These are phyloP conservation scores for Thecaphora frezii DNA, from an alignment of 1,284 basidiomycete genomes.

Conservation along the genomic window DNA sequence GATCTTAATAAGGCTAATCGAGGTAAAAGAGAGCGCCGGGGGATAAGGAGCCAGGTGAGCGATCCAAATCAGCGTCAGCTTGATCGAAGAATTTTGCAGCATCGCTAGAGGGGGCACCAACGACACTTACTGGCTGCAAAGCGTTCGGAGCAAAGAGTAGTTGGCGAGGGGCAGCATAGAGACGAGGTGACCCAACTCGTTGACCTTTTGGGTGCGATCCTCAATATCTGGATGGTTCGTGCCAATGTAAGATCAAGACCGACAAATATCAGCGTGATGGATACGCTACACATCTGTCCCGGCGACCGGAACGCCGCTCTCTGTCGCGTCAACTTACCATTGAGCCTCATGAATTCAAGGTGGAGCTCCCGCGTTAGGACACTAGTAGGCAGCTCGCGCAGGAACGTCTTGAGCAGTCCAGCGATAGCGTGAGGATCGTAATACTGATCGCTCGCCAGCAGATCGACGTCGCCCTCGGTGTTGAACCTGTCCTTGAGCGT, in stretches of 20 bases:
- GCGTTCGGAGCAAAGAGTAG: constrained; percentile 86
- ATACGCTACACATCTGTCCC: not conserved
- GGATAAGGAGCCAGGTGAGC: no score
- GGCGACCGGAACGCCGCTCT: not conserved
- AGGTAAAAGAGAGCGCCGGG: not conserved
- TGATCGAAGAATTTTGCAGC: constrained; percentile 92
- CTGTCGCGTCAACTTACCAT: constrained; percentile 6
- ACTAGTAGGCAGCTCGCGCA: constrained; percentile 52
- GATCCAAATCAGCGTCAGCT: constrained; percentile 77
- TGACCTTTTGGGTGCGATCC: constrained; percentile 81
- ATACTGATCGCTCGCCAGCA: constrained; percentile 41
- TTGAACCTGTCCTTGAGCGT: constrained; percentile 90
- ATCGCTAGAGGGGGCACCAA: constrained; percentile 6
- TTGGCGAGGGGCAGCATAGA: constrained; percentile 84
- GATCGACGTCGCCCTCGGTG: constrained; percentile 61
- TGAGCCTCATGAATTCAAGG: constrained; percentile 50
- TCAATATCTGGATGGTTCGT: constrained; percentile 69
- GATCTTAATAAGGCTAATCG: constrained; percentile 73
- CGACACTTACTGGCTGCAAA: constrained; percentile 73
- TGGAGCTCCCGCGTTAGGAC: constrained; percentile 51
- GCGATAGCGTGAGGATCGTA: constrained; percentile 54
- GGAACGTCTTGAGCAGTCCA: constrained; percentile 53
- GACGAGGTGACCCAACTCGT: constrained; percentile 81
- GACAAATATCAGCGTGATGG: no score
- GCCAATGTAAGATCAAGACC: not conserved